phyloP scores from a whole-genome alignment of 208 protist species.

The Trypanosoma conorhini region DNA sequence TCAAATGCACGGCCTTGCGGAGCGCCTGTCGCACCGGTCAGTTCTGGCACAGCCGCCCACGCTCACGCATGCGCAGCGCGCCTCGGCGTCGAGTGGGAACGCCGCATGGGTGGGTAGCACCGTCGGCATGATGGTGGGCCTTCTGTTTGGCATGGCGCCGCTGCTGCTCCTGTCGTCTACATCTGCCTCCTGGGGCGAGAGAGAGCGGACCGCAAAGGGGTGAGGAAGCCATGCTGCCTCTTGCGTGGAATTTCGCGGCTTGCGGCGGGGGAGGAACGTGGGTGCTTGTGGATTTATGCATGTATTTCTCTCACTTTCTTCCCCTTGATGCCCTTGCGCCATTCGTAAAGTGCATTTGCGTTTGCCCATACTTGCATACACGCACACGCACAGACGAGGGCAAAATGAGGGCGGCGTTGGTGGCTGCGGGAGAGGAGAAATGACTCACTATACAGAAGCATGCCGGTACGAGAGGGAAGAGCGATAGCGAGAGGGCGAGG shows the following conservation, averaged over 20 bases:
- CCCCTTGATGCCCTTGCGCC: no score
- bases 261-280: background rate
- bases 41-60: constrained; percentile 35
- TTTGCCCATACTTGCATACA: background rate
- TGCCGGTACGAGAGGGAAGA: constrained; percentile 1
- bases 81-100: constrained; percentile 31
- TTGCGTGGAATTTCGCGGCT: background rate
- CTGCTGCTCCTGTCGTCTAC: constrained; percentile 81
- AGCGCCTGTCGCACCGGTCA: constrained; percentile 52
- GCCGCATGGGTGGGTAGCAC: constrained; percentile 63
- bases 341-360: background rate
- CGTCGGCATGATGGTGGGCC: constrained; percentile 79
- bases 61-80: constrained; percentile 60
- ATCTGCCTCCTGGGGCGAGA: constrained; percentile 1
- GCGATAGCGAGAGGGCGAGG: background rate
- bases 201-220: constrained; percentile 2
- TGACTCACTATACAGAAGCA: constrained; percentile 11
- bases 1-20: constrained; percentile 85
- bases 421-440: background rate
- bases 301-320: background rate
- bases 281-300: constrained; percentile 5
- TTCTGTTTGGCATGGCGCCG: constrained; percentile 75
- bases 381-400: background rate
- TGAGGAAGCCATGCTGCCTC: constrained; percentile 35
- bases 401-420: background rate